Evolutionary conservation across 345 rosid species (phyloP), one percentile per base, ranked within the genome.

Genomic region (Cardamine occulta): DNA sequence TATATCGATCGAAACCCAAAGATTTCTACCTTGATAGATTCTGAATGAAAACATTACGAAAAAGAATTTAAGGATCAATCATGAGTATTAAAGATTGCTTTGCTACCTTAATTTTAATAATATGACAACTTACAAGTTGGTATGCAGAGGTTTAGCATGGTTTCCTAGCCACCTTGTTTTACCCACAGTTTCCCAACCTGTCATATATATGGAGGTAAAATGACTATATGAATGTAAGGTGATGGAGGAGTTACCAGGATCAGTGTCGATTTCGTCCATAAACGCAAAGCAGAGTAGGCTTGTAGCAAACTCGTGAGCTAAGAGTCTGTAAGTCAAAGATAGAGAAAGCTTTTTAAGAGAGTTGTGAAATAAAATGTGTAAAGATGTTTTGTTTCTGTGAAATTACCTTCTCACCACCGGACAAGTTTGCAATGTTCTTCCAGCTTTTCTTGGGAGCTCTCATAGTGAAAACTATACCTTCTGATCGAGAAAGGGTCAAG

Each of bases 381-480:
- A 14, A 28, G 24, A 72, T 47, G 57, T 29, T 42, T 49, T 48
- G 11, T 52, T 45, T 15, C 47, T 52, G 63, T 5, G 8, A 24
- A 26, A 47, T 35, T 28, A 92, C 99, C 98, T 95, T 93, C 88
- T 95, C 99, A 55, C 99, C 99, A 55, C 98, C 98, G 4, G 98
- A 95, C 70, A 95, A 82, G 74, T 95, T 95, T 23, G 96, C 97
- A 64, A 95, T 95, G 76, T 93, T 92, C 80, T 93, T 95, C 97
- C 99, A 92, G 83, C 98, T 95, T 77, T 93, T 93, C 82, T 93
- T 95, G 2, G 99, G 99, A 14, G 99, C 98, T 80, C 99, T 87
- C 39, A 95, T 97, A 74, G 97, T 95, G 85, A 95, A 93, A 62
- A 95, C 98, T 69, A 93, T 94, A 64, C 99, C 99, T 87, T 93